Base-by-base conservation (phyloP, 495 filamentous ascomycete species). In the Aspergillus kassunensis region DNA sequence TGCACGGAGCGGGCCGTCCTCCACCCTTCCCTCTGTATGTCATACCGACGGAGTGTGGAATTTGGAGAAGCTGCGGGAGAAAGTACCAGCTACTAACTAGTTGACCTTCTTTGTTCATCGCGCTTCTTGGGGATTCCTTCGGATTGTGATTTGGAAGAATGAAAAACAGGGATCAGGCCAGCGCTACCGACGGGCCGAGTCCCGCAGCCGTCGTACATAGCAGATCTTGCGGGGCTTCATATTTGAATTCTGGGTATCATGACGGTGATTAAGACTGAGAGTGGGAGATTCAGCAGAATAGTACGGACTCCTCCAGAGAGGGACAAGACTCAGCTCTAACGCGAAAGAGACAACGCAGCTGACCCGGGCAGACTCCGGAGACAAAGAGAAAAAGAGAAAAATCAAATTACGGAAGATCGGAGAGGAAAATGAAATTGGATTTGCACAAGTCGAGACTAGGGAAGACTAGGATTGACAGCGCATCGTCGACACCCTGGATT, bases 171-270 rank as follows among this genome's bases (percentile, higher is more conserved):
- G 44, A 49, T 37, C n/a, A 35, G 30, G 29, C 19, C n/a, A 44
- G 33, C 59, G 55, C 59, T 62, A 62, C 55, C 44, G 59, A 62
- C 59, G 59, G 59, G 21, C 59, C 59, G 59, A 58, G 55, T 46
- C 59, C 59, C 59, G 59, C 55, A 56, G 55, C 59, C 59, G 59
- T 58, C 59, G 58, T 56, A 62, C 59, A 58, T 62, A 55, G 55
- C 41, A 55, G 55, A 56, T 58, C 59, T 54, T 58, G 55, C 59
- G 55, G 55, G 55, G 52, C 55, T 39, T n/a, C n/a, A n/a, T n/a
- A n/a, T n/a, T n/a, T n/a, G n/a, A n/a, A n/a, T n/a, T n/a, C n/a
- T n/a, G n/a, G n/a, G n/a, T n/a, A n/a, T n/a, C n/a, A n/a, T n/a
- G n/a, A n/a, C n/a, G n/a, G n/a, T n/a, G n/a, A n/a, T n/a, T n/a